These are phyloP conservation scores for Coemansia sp. DNA, from an alignment of 192 early-diverging fungal species.

Conservation along the genomic window DNA sequence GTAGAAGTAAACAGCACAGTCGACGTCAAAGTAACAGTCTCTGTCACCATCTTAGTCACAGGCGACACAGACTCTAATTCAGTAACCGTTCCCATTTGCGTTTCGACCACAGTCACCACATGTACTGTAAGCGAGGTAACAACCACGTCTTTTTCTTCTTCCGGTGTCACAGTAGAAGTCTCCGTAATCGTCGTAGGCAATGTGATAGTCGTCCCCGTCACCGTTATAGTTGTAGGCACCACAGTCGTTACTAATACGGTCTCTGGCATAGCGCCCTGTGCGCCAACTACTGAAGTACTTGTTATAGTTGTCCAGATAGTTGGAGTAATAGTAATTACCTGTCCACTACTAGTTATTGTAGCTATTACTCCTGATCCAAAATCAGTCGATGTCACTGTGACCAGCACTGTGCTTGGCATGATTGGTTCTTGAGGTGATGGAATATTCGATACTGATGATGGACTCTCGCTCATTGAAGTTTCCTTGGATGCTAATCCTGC, in stretches of 20 bases:
- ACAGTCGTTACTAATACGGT: not conserved
- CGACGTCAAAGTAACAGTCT: slow-evolving; percentile 11
- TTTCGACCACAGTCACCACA: not conserved
- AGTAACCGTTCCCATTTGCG: not conserved
- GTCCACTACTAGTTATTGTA: not conserved
- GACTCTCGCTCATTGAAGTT: slow-evolving; percentile 2
- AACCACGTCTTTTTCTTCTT: not conserved
- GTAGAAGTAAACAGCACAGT: not conserved
- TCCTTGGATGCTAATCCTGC: not conserved
- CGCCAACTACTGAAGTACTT: not conserved
- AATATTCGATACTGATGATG: not conserved
- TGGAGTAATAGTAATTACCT: not conserved
- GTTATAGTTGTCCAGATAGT: not conserved
- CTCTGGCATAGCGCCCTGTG: not conserved
- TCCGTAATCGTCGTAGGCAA: not conserved
- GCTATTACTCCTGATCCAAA: not conserved
- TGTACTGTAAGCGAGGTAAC: not conserved
- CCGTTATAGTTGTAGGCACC: not conserved
- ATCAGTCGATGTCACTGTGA: not conserved
- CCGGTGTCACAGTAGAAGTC: not conserved
- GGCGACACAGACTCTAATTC: not conserved
- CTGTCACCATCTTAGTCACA: not conserved
- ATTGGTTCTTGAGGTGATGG: not conserved
- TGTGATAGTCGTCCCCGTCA: not conserved
- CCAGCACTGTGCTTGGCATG: slow-evolving; percentile 3